These are phyloP conservation scores for Aureobasidium leucospermi DNA, from an alignment of 2,329 filamentous ascomycete genomes.

Conservation along the genomic window DNA sequence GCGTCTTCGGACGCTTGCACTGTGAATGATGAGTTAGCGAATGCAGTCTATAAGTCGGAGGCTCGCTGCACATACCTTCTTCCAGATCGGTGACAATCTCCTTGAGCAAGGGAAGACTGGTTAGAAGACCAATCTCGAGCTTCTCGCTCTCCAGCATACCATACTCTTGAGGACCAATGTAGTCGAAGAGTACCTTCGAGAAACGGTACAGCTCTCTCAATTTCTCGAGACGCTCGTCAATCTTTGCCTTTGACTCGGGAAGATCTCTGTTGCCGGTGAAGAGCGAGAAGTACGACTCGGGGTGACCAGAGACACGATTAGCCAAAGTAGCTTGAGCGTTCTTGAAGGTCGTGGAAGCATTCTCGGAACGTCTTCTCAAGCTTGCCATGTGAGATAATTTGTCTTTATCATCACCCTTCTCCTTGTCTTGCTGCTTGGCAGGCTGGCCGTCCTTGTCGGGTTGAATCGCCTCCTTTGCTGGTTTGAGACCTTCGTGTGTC, in stretches of 20 bases:
- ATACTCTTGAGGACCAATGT: conserved; percentile 97
- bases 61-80: conserved; percentile 41
- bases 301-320: conserved; percentile 21
- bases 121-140: conserved; percentile 94
- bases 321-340: conserved; percentile 17
- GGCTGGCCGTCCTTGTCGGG: conserved; percentile 16
- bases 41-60: not conserved
- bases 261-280: conserved; percentile 54
- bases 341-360: conserved; percentile 22
- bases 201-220: conserved; percentile 88
- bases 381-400: conserved; percentile 34
- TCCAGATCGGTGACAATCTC: conserved; percentile 96
- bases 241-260: conserved; percentile 60
- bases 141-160: conserved; percentile 94
- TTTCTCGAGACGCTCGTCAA: conserved; percentile 77
- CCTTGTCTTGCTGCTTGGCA: conserved; percentile 1
- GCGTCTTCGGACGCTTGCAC: conserved; percentile 91
- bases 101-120: conserved; percentile 84
- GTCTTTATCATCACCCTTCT: conserved; percentile 8
- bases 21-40: not conserved
- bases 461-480: conserved; percentile 16
- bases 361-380: conserved; percentile 46
- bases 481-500: conserved; percentile 23
- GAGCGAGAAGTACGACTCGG: conserved; percentile 76
- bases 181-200: conserved; percentile 93